Base-by-base conservation (phyloP, 2,329 filamentous ascomycete genomes). In the Pyricularia grisea region DNA sequence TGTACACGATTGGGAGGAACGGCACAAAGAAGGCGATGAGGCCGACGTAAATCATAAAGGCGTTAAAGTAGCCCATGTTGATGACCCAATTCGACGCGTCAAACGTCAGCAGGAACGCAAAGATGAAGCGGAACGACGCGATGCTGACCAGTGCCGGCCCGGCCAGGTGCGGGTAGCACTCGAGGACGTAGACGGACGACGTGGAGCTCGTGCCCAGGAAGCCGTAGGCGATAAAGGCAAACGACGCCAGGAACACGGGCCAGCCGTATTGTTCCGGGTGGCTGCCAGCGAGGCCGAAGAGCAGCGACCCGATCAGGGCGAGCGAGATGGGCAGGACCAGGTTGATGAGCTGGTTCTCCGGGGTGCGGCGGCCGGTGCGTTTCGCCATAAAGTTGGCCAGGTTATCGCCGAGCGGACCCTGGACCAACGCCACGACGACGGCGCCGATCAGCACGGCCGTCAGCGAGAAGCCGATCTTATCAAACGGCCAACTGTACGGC, bases 121-220 rank as follows among this genome's bases (percentile, higher is more conserved):
- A 74, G 61, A 78, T 71, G 42, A 77, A 72, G 7, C 75, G 73
- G 55, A 77, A 71, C 9, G 74, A 75, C 10, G 74, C 74, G 11
- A 77, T 75, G 66, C 78, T 77, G 17, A 76, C 77, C 12, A 78
- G 73, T 3, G 76, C 76, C 9, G 76, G 74, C 1, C 77, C 77
- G 2, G 75, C 73, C 73, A 71, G 77, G 68, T 71, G 71, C 2
- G 77, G 77, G 60, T 76, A 77, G 64, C 75, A 77, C 71, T 79
- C 77, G 4, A 78, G 72, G 1, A 78, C 71, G 66, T 74, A 78
- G 9, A 77, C 77, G 70, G 74, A 75, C 64, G 75, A 70, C 25
- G 73, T 73, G 2, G 75, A 73, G 69, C 74, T 73, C 4, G 72
- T 71, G 23, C 74, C 72, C 4, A 77, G 69, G 67, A 74, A 74